Evolutionary conservation across 768 basidiomycete species (phyloP).

Genomic region (Polyporus arcularius): DNA sequence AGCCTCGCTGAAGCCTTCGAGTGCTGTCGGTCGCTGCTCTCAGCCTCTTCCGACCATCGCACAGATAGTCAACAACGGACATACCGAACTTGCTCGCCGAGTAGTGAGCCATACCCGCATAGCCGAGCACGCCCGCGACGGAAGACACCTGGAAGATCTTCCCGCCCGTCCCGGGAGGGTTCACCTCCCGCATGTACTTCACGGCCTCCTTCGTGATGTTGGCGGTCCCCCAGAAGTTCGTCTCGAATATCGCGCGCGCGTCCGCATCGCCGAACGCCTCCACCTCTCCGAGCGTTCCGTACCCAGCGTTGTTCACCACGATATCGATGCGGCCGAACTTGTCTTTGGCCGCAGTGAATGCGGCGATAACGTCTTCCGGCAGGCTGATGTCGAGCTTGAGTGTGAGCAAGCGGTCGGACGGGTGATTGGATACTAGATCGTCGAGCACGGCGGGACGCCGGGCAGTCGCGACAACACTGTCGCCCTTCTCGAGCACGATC

Average conservation of each 20-base stretch:
- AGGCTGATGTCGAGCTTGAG: constrained; percentile 26
- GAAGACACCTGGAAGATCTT: constrained; percentile 38
- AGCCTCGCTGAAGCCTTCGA: constrained; percentile 33
- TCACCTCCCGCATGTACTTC: constrained; percentile 37
- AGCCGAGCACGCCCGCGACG: constrained; percentile 19
- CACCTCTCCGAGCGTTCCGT: constrained; percentile 15
- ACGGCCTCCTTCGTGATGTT: constrained; percentile 35
- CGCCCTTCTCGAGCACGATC: constrained; percentile 24
- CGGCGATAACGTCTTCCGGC: constrained; percentile 10
- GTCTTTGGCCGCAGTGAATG: constrained; percentile 19
- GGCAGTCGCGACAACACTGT: constrained; percentile 29
- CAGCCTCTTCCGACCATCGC: no score
- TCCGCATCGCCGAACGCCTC: constrained; percentile 18
- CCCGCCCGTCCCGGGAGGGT: constrained; percentile 34
- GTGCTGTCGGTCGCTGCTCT: constrained; percentile 21
- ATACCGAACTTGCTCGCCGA: constrained; percentile 11
- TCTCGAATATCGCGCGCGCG: constrained; percentile 22
- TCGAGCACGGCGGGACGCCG: constrained; percentile 25
- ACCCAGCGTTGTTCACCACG: constrained; percentile 30
- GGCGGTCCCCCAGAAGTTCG: constrained; percentile 30
- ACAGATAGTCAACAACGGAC: background rate
- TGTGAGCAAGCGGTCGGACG: constrained; percentile 18
- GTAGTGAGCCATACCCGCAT: constrained; percentile 13
- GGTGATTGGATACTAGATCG: constrained; percentile 21
- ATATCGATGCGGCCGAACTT: constrained; percentile 27